phyloP scores from a whole-genome alignment of 1,284 basidiomycete species.

The Cutaneotrichosporon cyanovorans region DNA sequence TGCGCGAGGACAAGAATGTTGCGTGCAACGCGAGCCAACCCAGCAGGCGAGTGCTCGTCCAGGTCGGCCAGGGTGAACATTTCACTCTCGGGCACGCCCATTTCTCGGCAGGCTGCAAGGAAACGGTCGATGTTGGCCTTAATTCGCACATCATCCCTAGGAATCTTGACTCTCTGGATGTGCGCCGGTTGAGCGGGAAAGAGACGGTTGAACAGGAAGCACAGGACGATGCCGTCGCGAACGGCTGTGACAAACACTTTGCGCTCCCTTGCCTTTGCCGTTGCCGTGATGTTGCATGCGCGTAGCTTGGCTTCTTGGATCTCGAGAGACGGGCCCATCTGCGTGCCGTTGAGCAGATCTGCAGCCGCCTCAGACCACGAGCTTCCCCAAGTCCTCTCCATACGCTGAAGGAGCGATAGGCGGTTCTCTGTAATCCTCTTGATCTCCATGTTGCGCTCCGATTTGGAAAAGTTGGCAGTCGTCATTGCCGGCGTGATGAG shows the following conservation, averaged over 20 bases:
- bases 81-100: conserved; percentile 23
- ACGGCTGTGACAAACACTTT: conserved; percentile 64
- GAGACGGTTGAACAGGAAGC: conserved; percentile 51
- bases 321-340: conserved; percentile 12
- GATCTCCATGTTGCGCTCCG: conserved; percentile 28
- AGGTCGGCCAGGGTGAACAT: conserved; percentile 30
- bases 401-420: conserved; percentile 54
- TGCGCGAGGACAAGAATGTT: conserved; percentile 60
- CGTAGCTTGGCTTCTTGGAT: conserved; percentile 45
- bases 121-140: conserved; percentile 35
- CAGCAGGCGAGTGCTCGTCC: conserved; percentile 25
- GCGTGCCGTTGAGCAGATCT: conserved; percentile 13
- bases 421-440: conserved; percentile 60
- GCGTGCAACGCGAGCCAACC: conserved; percentile 27
- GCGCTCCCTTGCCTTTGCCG: conserved; percentile 63
- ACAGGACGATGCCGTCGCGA: conserved; percentile 74
- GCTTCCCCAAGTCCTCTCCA: conserved; percentile 66
- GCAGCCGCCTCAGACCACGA: conserved; percentile 44
- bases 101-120: conserved; percentile 31
- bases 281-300: conserved; percentile 48
- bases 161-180: conserved; percentile 33
- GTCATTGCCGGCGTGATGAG: conserved; percentile 31
- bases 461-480: conserved; percentile 20
- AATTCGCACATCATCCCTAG: conserved; percentile 28
- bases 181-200: conserved; percentile 31